Conservation (phyloP, 257 asterid species). For the Agastache rugosa region DNA sequence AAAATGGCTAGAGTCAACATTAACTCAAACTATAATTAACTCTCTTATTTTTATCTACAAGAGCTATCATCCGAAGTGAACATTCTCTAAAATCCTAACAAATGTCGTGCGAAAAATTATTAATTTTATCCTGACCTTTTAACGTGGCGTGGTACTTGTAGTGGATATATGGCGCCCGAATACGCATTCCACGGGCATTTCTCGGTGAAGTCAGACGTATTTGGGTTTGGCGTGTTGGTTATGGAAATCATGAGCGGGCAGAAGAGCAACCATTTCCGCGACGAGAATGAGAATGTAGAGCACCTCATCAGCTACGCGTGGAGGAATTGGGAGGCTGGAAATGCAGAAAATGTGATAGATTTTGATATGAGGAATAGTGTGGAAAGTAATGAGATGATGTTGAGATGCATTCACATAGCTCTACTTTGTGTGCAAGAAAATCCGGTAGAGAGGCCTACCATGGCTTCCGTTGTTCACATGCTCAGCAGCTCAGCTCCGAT, state of each 20-base stretch:
- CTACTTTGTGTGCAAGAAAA: not conserved
- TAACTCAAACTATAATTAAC: too few relatives aligned
- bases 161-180: slow-evolving; percentile 3
- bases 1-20: too few relatives aligned
- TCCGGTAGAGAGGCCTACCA: not conserved
- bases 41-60: too few relatives aligned
- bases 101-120: too few relatives aligned
- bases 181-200: not conserved
- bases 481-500: not conserved
- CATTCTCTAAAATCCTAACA: too few relatives aligned
- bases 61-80: too few relatives aligned
- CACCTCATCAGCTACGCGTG: not conserved
- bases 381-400: not conserved
- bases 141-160: not conserved
- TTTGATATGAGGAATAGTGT: not conserved
- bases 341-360: not conserved
- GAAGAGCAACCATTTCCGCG: not conserved
- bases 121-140: too few relatives aligned
- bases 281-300: not conserved
- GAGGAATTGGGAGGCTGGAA: slow-evolving; percentile 5
- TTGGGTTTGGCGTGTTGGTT: not conserved
- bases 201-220: not conserved
- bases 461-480: not conserved
- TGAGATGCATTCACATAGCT: not conserved
- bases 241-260: slow-evolving; percentile 5